Percentiles rank a stretch among this genome's conserved stretches.
Conservation (phyloP, 192 early-diverging fungal species). For the Coemansia sp. region DNA sequence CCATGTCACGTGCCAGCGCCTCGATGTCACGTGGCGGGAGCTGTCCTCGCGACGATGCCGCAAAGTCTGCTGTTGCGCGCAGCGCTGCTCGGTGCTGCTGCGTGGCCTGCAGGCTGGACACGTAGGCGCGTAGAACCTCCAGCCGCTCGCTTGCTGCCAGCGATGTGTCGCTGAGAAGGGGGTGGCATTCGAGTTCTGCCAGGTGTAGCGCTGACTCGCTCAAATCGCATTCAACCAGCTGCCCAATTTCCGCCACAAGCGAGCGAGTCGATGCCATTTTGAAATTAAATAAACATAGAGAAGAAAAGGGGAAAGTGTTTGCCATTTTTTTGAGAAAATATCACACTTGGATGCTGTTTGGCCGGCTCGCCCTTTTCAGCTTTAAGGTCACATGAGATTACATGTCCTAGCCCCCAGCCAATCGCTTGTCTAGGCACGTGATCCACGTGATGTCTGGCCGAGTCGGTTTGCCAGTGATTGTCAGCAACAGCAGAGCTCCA, state of each 20-base stretch:
- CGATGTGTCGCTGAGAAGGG: slow-evolving; percentile 1
- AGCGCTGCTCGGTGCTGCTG: slow-evolving; percentile 30
- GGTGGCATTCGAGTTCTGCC: slow-evolving; percentile 43
- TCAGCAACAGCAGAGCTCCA: too few species aligned
- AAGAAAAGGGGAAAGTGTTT: not conserved
- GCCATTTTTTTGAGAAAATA: too few species aligned
- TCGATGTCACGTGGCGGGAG: slow-evolving; percentile 24
- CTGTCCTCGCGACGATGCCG: slow-evolving; percentile 15
- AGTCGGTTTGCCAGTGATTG: too few species aligned
- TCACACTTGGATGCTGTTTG: too few species aligned
- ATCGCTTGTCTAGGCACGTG: too few species aligned
- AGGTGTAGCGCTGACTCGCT: slow-evolving; percentile 37
- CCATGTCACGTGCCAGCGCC: slow-evolving; percentile 34
- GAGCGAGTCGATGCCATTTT: slow-evolving; percentile 10
- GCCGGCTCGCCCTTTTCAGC: too few species aligned
- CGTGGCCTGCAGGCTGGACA: slow-evolving; percentile 4
- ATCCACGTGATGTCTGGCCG: too few species aligned
- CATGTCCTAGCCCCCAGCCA: too few species aligned
- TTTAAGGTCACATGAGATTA: too few species aligned
- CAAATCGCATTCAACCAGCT: slow-evolving; percentile 45
- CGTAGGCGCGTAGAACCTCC: slow-evolving; percentile 15
- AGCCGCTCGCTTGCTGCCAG: slow-evolving; percentile 22
- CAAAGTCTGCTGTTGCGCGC: slow-evolving; percentile 32
- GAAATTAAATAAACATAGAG: not conserved
- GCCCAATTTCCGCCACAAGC: slow-evolving; percentile 24